Evolutionary conservation across 1,284 basidiomycete genomes (phyloP), one percentile per base, ranked within the genome.

Genomic region (Ganoderma lingzhi): DNA sequence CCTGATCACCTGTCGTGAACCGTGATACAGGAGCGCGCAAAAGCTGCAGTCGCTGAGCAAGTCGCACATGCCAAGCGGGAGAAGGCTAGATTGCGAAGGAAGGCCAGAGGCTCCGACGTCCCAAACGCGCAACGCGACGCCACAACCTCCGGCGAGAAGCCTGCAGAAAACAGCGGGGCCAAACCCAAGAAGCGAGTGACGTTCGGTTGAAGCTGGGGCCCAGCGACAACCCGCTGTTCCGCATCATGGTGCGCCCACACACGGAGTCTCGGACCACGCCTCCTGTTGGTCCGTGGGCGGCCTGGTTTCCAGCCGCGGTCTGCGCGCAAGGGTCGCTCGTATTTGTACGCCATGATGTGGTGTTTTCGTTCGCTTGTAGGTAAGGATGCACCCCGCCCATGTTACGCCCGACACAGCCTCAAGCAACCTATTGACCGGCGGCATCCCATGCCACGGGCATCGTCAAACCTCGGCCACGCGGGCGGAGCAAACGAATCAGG

Each of bases 11-110:
- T 56, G 35, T 39, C 8, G 35, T 14, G 4, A 28, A 51, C 48
- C 23, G 23, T 53, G 35, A 64, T 37, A 53, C 68, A 79, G 78
- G 76, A 79, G 66, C 68, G 76, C 66, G 74, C 74, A 42, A 81
- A 77, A 60, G 75, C 75, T 19, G 67, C 67, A 37, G 71, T 79
- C 35, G 74, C 74, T n/a, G 71, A 76, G n/a, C 73, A 77, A 45
- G 75, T 71, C 30, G 73, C 76, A 14, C 71, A 64, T 10, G 74
- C 73, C 28, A 81, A 79, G 69, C 75, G 75, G 53, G 78, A 76
- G 35, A 80, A 79, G 51, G 73, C 74, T n/a, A 78, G 76, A 62
- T 63, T 66, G 48, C 74, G 74, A 41, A 78, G 73, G 68, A 69
- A 76, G 55, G 70, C 68, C 35, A 70, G 65, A 41, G 41, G 19